Percentiles rank a stretch among this genome's conserved stretches.
These are phyloP conservation scores for Penicillium antarcticum DNA, from an alignment of 495 filamentous ascomycete species.

Conservation along the genomic window DNA sequence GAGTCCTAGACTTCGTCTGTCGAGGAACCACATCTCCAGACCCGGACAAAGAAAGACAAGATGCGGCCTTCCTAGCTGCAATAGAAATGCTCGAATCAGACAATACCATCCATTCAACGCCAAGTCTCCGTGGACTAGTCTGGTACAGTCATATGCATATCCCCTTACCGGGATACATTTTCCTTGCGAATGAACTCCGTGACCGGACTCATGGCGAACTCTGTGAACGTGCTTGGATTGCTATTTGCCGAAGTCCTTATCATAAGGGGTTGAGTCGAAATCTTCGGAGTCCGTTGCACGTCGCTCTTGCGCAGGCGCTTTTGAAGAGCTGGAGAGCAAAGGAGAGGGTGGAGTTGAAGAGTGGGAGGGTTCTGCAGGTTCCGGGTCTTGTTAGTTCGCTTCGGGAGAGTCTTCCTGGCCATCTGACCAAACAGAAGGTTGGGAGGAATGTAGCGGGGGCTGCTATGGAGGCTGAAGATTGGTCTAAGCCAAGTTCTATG, in stretches of 20 bases:
- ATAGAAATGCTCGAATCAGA: slow-evolving; percentile 52
- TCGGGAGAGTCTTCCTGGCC: not conserved
- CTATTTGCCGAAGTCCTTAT: slow-evolving; percentile 48
- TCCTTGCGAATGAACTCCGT: slow-evolving; percentile 49
- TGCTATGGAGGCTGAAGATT: not conserved
- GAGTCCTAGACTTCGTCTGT: slow-evolving; percentile 17
- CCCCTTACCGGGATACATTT: slow-evolving; percentile 52
- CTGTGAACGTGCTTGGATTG: slow-evolving; percentile 52
- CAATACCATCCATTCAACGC: slow-evolving; percentile 43
- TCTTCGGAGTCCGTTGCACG: slow-evolving; percentile 47
- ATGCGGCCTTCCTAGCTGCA: slow-evolving; percentile 43
- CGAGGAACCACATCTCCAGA: not conserved
- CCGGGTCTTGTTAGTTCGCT: not conserved
- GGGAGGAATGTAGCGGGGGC: not conserved
- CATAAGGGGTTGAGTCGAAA: slow-evolving; percentile 38
- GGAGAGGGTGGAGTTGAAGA: slow-evolving; percentile 6
- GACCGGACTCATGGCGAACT: slow-evolving; percentile 44
- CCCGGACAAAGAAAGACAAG: slow-evolving; percentile 30
- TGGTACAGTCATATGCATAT: slow-evolving; percentile 52
- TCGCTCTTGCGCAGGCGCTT: slow-evolving; percentile 46
- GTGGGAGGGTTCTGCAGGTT: not conserved
- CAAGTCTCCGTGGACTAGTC: slow-evolving; percentile 42
- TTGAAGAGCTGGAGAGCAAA: slow-evolving; percentile 54
- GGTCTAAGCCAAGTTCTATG: not conserved
- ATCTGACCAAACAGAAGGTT: not conserved